A percentile compares a stretch with the other conserved stretches of the same genome.
Evolutionary conservation across 345 rosid species (phyloP).

Genomic region (Sonneratia caseolaris): DNA sequence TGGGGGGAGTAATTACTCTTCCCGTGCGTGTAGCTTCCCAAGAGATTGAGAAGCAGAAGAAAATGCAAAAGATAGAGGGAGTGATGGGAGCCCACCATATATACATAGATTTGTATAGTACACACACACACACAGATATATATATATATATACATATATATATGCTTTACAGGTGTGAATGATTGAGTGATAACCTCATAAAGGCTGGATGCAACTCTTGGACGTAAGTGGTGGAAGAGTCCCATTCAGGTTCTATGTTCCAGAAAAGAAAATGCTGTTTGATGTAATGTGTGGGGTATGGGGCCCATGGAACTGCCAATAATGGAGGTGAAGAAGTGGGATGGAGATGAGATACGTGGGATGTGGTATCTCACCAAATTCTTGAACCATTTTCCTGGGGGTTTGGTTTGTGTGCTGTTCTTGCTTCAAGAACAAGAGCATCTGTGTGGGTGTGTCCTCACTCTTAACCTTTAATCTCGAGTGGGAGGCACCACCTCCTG

Average conservation of each 20-base stretch:
- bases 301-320: slow-evolving; percentile 29
- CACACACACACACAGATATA: background rate
- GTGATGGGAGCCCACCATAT: background rate
- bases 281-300: slow-evolving; percentile 20
- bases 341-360: slow-evolving; percentile 13
- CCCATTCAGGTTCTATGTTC: slow-evolving; percentile 7
- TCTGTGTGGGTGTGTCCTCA: slow-evolving; percentile 24
- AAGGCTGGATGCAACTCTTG: slow-evolving; percentile 16
- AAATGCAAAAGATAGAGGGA: background rate
- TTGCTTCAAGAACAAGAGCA: slow-evolving; percentile 20
- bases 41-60: background rate
- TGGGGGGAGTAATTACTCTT: background rate
- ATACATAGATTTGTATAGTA: background rate
- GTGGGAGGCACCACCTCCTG: background rate
- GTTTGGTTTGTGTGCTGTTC: background rate
- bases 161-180: slow-evolving; percentile 7
- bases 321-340: slow-evolving; percentile 26
- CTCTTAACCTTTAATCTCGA: slow-evolving; percentile 8
- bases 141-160: too few species aligned
- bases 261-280: slow-evolving; percentile 11
- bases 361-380: slow-evolving; percentile 22
- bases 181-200: slow-evolving; percentile 26
- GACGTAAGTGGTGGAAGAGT: slow-evolving; percentile 34
- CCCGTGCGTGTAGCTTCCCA: background rate
- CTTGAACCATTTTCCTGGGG: slow-evolving; percentile 10